Evolutionary conservation across 2,329 filamentous ascomycete genomes (phyloP).

Genomic region (Golovinomyces cichoracearum): DNA sequence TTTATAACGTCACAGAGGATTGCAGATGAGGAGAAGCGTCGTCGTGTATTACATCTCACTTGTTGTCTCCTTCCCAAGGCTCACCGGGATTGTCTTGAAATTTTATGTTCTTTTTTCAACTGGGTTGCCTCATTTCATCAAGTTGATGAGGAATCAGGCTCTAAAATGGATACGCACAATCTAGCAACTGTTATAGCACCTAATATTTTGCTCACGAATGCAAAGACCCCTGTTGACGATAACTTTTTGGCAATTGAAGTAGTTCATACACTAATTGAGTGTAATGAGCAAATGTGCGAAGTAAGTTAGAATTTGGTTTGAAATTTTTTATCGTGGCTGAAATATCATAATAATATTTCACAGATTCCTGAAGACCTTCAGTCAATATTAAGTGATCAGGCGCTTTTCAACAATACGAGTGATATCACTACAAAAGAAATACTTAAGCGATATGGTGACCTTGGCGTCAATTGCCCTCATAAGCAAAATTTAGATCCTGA

Average conservation of each 20-base stretch:
- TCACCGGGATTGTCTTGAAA: slow-evolving; percentile 81
- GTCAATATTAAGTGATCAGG: slow-evolving; percentile 58
- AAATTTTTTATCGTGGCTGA: slow-evolving; percentile 14
- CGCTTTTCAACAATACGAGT: slow-evolving; percentile 52
- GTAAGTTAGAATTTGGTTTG: slow-evolving; percentile 26
- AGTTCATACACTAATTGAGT: slow-evolving; percentile 69
- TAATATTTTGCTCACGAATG: slow-evolving; percentile 58
- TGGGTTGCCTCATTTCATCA: slow-evolving; percentile 96
- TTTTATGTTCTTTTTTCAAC: slow-evolving; percentile 84
- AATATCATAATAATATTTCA: too few relatives aligned
- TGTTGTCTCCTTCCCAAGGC: slow-evolving; percentile 82
- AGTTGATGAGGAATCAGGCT: slow-evolving; percentile 85
- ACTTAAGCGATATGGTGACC: slow-evolving; percentile 71
- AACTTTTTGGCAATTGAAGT: slow-evolving; percentile 86
- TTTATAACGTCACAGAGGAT: slow-evolving; percentile 84
- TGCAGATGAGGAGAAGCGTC: slow-evolving; percentile 51
- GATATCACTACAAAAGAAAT: slow-evolving; percentile 96
- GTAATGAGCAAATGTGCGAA: slow-evolving; percentile 92
- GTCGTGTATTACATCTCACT: slow-evolving; percentile 65
- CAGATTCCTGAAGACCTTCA: slow-evolving; percentile 85
- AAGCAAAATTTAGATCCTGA: slow-evolving; percentile 34
- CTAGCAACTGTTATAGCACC: slow-evolving; percentile 91
- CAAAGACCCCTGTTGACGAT: slow-evolving; percentile 49
- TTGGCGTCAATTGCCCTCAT: slow-evolving; percentile 24
- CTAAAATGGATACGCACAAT: slow-evolving; percentile 98